These are phyloP conservation scores for Monosporascus cannonballus DNA, from an alignment of 2,329 filamentous ascomycete species.

Conservation along the genomic window DNA sequence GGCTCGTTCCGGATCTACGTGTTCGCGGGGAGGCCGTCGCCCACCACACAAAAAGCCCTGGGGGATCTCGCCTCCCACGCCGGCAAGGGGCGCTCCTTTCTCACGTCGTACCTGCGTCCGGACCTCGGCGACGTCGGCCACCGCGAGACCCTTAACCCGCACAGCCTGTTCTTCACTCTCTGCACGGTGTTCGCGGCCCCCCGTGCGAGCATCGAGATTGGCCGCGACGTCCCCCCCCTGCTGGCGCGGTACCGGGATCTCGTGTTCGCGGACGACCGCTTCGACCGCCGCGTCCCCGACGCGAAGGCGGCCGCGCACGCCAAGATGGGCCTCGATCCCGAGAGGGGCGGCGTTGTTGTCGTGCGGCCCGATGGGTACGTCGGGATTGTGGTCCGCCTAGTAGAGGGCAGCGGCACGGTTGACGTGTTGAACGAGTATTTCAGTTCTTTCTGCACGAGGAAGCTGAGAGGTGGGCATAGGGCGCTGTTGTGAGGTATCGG, in stretches of 20 bases:
- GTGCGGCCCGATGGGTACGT: conserved; percentile 86
- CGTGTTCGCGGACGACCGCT: conserved; percentile 80
- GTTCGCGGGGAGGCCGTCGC: conserved; percentile 65
- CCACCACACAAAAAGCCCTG: conserved; percentile 54
- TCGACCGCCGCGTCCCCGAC: conserved; percentile 62
- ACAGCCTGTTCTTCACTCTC: conserved; percentile 75
- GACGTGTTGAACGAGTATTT: conserved; percentile 84
- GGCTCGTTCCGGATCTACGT: conserved; percentile 82
- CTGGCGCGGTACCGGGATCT: conserved; percentile 74
- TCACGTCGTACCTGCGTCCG: conserved; percentile 54
- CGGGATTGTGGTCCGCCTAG: conserved; percentile 65
- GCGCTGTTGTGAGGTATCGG: too few relatives aligned
- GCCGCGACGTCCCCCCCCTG: conserved; percentile 60
- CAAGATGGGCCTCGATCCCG: conserved; percentile 75
- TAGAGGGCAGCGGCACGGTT: conserved; percentile 70
- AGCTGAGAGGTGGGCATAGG: conserved; percentile 27
- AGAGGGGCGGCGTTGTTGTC: conserved; percentile 72
- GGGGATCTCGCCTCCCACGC: conserved; percentile 59
- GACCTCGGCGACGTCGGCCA: conserved; percentile 61
- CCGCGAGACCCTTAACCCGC: conserved; percentile 79
- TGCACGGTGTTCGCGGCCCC: conserved; percentile 67
- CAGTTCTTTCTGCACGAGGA: conserved; percentile 62
- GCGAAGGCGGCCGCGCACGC: conserved; percentile 72
- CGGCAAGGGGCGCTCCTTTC: conserved; percentile 54
- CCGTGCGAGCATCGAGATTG: conserved; percentile 66